Evolutionary conservation across 1,284 basidiomycete species (phyloP), one percentile per base, ranked within the genome.

Genomic region (Apiotrichum mycotoxinovorans): DNA sequence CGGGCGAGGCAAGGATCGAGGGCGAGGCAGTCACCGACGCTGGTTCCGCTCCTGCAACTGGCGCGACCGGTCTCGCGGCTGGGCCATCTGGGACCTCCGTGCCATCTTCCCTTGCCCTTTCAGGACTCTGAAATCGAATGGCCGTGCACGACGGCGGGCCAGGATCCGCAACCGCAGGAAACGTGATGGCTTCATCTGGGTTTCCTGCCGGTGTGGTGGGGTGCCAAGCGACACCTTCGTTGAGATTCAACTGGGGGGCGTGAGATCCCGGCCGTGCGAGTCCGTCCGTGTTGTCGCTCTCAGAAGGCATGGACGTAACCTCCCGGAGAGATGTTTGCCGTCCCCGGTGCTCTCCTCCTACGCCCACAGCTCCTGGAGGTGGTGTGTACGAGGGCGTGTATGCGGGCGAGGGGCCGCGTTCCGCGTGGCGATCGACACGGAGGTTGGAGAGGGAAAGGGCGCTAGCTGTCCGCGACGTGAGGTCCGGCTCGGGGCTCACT

Each of bases 351-450:
- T n/a, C n/a, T n/a, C n/a, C n/a, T 20, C 33, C 33, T 27, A 25
- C 17, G 8, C 25, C 26, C 18, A 20, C 11, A 4, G 43, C 14
- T 33, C 15, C 26, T 17, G n/a, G 23, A 20, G 9, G 51, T 12
- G 58, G 37, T 1, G 51, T 35, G 15, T 41, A 27, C 25, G 58
- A 8, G 20, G 70, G 65, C 0, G 73, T 74, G 51, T 77, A 77
- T 1, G 77, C 76, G 4, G 76, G 77, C 1, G 74, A 74, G 5
- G 75, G 76, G 3, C 76, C 77, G 41, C 75, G 58, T 17, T 72
- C 65, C 14, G 47, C 48, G 22, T 41, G 18, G 27, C 43, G 18
- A 11, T 48, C 46, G 14, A 4, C 17, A 12, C 49, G 49, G 48
- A 51, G 49, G 17, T 45, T 49, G 12, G 49, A 43, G 2, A 56